Conservation (phyloP, 257 asterid genomes). For the Solanum gandarillasii region DNA sequence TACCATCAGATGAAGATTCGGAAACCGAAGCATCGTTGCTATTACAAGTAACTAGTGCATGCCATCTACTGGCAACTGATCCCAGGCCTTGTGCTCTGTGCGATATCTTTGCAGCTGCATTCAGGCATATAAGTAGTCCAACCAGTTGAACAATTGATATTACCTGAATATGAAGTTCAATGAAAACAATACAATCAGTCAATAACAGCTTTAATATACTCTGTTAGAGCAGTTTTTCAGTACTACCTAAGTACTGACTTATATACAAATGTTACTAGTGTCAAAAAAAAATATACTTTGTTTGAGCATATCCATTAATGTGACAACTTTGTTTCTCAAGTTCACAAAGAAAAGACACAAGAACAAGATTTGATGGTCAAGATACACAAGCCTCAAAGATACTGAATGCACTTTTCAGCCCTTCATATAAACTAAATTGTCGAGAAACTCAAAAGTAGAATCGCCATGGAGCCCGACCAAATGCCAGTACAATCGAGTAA, state of each 20-base stretch:
- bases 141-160: constrained; percentile 57
- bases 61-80: constrained; percentile 86
- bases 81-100: constrained; percentile 87
- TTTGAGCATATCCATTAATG: background rate
- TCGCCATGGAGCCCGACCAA: background rate
- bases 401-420: background rate
- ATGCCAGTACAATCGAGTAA: background rate
- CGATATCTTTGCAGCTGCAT: constrained; percentile 76
- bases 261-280: too few relatives aligned
- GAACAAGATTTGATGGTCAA: background rate
- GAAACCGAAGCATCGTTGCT: constrained; percentile 32
- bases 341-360: background rate
- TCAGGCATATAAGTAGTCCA: constrained; percentile 66
- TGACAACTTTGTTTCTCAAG: background rate
- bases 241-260: background rate
- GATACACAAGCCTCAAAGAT: background rate
- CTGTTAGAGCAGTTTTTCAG: background rate
- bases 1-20: constrained; percentile 23
- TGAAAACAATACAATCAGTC: background rate
- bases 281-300: background rate
- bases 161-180: constrained; percentile 29
- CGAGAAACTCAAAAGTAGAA: background rate
- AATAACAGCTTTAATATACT: background rate
- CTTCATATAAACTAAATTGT: background rate
- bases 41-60: constrained; percentile 58